Base-by-base conservation (phyloP, 208 protist genomes). In the Trichomonas gallinae region DNA sequence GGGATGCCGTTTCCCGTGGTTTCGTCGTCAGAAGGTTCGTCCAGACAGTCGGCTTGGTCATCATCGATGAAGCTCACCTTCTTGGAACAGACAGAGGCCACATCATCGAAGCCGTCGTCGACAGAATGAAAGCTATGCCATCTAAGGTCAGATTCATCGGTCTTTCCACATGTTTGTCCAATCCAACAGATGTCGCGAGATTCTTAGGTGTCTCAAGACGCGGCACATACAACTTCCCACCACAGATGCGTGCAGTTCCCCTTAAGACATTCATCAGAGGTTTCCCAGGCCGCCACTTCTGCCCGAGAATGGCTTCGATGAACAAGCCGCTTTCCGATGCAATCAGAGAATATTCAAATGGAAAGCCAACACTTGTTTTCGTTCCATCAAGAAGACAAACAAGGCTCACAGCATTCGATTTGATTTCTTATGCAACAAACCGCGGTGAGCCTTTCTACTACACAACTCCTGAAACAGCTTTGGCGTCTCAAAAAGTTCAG, bases 31-130 rank as follows among this genome's bases (percentile, higher is more conserved):
- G 42, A 38, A 36, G n/a, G 34, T 98, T 98, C 85, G 98, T 98
- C 26, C 87, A 98, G 96, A 97, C 97, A 10, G 99, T 99, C 44
- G 98, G 97, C 15, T 98, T 99, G 17, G 98, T 99, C 6, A 98
- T 99, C 96, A 98, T 99, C 51, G 99, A 99, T 97, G 99, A 99
- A 98, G 98, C 99, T 96, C 99, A 99, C 98, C 98, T 99, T 97
- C 98, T 99, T 26, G 99, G 99, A 87, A 98, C 98, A 40, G 99
- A 99, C n/a, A 98, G 99, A 96, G 99, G 99, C 42, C 99, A 99
- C 0, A 99, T 99, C 96, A 97, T 99, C 45, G 99, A 99, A 98
- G 97, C 96, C 23, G 99, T 99, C 97, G 99, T 99, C 40, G 99
- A 98, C 46, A 98, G 99, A 96, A 99, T 99, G 98, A 98, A 99